phyloP scores from a whole-genome alignment of 1,139 yeast genomes.

The Nakaseomyces nivariensis region DNA sequence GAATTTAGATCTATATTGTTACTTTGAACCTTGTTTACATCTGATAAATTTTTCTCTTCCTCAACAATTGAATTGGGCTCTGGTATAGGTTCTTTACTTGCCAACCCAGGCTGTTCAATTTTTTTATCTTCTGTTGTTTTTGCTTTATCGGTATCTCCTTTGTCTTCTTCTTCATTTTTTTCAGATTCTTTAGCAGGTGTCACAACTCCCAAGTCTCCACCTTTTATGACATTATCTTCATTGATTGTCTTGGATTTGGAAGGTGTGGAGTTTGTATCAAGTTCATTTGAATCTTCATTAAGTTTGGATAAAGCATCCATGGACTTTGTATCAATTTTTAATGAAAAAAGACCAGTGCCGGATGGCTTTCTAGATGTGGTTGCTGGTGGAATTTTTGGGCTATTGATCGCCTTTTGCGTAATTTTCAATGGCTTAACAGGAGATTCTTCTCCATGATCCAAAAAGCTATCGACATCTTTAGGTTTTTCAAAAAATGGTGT shows the following conservation, averaged over 20 bases:
- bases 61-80: too few relatives aligned
- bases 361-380: conserved; percentile 23
- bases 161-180: not conserved
- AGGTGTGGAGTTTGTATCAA: not conserved
- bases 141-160: not conserved
- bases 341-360: conserved; percentile 23
- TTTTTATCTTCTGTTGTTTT: too few relatives aligned
- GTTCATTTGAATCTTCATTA: not conserved
- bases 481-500: conserved; percentile 1
- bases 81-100: not conserved
- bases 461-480: conserved; percentile 2
- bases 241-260: not conserved
- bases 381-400: conserved; percentile 7
- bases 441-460: conserved; percentile 15
- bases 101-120: too few relatives aligned
- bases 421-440: conserved; percentile 31
- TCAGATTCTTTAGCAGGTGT: not conserved
- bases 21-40: not conserved
- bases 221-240: not conserved
- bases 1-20: too few relatives aligned
- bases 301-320: not conserved
- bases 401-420: conserved; percentile 24
- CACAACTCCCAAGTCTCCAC: not conserved
- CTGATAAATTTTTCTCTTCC: too few relatives aligned
- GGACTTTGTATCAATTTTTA: conserved; percentile 14